Conservation (phyloP, 352 stramenopile genomes). For the Globisporangium takayamanum region DNA sequence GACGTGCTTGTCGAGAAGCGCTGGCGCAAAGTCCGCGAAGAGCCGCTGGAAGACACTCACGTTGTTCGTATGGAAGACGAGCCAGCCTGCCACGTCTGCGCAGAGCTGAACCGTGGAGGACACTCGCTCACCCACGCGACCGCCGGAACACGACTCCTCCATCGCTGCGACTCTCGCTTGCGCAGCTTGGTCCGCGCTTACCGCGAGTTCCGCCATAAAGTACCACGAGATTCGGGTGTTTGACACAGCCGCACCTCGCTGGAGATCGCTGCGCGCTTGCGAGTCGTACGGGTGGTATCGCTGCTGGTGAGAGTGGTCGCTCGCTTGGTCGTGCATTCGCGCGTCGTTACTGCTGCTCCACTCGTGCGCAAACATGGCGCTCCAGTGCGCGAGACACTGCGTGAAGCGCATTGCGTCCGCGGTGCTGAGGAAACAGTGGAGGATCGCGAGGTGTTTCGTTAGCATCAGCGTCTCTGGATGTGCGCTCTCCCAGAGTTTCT, state of each 20-base stretch:
- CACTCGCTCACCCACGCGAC: constrained; percentile 3
- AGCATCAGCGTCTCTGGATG: constrained; percentile 30
- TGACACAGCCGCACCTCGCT: neutral
- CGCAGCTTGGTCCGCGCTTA: neutral
- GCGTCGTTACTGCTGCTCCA: neutral
- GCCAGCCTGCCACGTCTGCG: constrained; percentile 20
- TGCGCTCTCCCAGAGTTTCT: constrained; percentile 35
- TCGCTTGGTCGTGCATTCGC: neutral
- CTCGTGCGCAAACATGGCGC: constrained; percentile 18
- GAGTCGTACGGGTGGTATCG: constrained; percentile 3
- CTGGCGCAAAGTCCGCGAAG: constrained; percentile 14
- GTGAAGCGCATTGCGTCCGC: constrained; percentile 26
- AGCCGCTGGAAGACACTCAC: constrained; percentile 21
- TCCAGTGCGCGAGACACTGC: constrained; percentile 23
- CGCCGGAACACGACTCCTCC: neutral
- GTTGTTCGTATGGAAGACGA: constrained; percentile 25
- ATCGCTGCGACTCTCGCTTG: neutral
- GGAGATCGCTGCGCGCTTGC: neutral
- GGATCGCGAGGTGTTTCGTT: constrained; percentile 45
- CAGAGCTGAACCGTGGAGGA: constrained; percentile 19
- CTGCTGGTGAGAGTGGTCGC: constrained; percentile 1
- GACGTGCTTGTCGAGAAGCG: constrained; percentile 25
- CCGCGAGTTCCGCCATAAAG: constrained; percentile 15
- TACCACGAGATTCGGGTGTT: constrained; percentile 20
- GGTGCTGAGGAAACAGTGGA: constrained; percentile 34